These are phyloP conservation scores for Yamadazyma dendronema DNA, from an alignment of 1,139 yeast species.

Conservation along the genomic window DNA sequence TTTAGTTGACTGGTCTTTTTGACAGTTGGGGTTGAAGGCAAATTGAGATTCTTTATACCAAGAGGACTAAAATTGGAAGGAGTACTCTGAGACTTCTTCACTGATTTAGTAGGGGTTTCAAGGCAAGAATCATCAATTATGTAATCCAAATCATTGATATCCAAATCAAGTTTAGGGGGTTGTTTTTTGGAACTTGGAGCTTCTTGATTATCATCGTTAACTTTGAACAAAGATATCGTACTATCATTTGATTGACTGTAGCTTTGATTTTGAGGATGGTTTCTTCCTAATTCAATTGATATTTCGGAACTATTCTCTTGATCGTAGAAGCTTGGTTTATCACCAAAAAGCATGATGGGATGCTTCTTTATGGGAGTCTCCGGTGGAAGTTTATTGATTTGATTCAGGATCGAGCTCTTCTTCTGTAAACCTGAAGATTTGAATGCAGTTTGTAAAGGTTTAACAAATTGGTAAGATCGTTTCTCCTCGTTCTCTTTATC, in stretches of 20 bases:
- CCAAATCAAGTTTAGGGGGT: slow-evolving; percentile 3
- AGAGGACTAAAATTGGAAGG: slow-evolving; percentile 35
- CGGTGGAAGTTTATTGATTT: slow-evolving; percentile 49
- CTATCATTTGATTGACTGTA: slow-evolving; percentile 23
- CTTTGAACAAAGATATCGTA: slow-evolving; percentile 36
- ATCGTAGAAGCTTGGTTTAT: slow-evolving; percentile 10
- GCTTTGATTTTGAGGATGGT: slow-evolving; percentile 19
- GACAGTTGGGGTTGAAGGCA: slow-evolving; percentile 14
- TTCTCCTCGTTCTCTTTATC: slow-evolving; percentile 36
- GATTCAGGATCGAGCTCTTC: slow-evolving; percentile 46
- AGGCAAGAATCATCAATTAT: slow-evolving; percentile 22
- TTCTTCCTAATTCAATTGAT: slow-evolving; percentile 46
- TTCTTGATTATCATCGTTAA: slow-evolving; percentile 10
- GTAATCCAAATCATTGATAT: slow-evolving; percentile 10
- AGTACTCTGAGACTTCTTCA: slow-evolving; percentile 30
- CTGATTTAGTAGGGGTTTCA: slow-evolving; percentile 46
- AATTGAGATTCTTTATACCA: slow-evolving; percentile 14
- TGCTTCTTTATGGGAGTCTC: slow-evolving; percentile 80
- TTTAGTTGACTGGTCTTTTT: slow-evolving; percentile 2
- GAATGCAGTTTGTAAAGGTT: slow-evolving; percentile 85
- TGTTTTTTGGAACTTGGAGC: background rate
- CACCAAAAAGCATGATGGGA: slow-evolving; percentile 41
- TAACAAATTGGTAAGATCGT: slow-evolving; percentile 64
- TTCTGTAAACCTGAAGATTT: slow-evolving; percentile 73
- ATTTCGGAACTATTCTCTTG: slow-evolving; percentile 17